Conservation (phyloP, 2,329 filamentous ascomycete species). For the Microsporum ferrugineum region DNA sequence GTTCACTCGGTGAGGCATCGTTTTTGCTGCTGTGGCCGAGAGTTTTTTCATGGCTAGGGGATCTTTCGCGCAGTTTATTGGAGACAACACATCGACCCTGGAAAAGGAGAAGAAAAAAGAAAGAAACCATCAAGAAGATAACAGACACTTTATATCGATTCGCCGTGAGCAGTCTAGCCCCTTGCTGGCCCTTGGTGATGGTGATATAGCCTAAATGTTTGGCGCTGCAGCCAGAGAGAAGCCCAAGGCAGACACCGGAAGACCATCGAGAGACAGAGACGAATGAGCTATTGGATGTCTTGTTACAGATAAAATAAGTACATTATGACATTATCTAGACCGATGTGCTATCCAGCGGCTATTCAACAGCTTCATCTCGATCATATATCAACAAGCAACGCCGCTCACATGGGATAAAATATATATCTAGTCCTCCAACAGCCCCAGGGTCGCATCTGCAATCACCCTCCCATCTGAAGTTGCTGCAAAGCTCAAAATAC, state of each 20-base stretch:
- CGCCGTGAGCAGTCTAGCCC: neutral
- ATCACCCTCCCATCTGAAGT: conserved; percentile 2
- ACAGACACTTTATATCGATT: neutral
- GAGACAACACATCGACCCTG: neutral
- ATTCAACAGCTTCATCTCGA: neutral
- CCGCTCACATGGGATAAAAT: neutral
- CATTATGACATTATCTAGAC: neutral
- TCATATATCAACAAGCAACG: neutral
- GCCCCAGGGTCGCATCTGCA: neutral
- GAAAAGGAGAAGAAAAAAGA: neutral
- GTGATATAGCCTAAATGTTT: too few species aligned
- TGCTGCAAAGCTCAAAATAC: conserved; percentile 6
- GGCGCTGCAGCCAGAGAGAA: too few species aligned
- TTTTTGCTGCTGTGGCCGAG: neutral
- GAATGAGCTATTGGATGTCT: neutral
- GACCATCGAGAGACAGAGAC: neutral
- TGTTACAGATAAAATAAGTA: neutral
- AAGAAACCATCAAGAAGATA: neutral
- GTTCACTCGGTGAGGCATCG: neutral
- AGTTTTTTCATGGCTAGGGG: too few species aligned
- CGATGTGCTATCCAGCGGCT: neutral
- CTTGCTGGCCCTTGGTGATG: neutral
- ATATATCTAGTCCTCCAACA: neutral
- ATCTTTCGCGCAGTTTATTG: neutral
- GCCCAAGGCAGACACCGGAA: neutral